Conservation (phyloP, 345 rosid species). For the Lepidium africanum region DNA sequence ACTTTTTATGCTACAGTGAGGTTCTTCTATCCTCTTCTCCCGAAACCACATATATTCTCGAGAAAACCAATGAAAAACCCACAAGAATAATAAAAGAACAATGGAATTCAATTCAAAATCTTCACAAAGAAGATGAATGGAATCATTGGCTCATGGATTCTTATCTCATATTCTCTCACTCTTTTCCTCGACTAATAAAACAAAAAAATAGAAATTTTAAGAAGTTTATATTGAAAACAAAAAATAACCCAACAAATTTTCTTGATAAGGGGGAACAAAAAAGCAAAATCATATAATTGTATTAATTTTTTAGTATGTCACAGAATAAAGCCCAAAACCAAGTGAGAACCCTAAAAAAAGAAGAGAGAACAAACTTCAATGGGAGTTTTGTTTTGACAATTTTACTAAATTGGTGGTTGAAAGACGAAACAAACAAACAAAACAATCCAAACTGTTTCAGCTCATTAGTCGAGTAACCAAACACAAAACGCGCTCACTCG, state of each 20-base stretch:
- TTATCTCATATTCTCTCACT: constrained; percentile 17
- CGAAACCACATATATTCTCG: constrained; percentile 21
- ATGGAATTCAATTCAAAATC: constrained; percentile 32
- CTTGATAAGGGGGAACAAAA: background rate
- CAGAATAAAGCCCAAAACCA: constrained; percentile 10
- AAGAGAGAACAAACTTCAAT: constrained; percentile 2
- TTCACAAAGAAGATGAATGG: constrained; percentile 43
- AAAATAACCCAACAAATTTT: background rate
- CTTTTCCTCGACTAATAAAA: background rate
- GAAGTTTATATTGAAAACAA: background rate
- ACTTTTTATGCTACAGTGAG: constrained; percentile 20
- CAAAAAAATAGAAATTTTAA: background rate
- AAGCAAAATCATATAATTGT: background rate
- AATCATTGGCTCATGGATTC: constrained; percentile 35
- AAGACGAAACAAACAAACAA: constrained; percentile 7
- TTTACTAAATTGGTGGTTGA: constrained; percentile 14
- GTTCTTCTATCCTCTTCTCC: constrained; percentile 12
- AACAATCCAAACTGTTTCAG: constrained; percentile 12
- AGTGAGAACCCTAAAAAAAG: background rate
- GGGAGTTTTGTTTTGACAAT: background rate
- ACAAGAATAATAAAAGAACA: background rate
- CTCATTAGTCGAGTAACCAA: constrained; percentile 11
- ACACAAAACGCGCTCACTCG: constrained; percentile 1
- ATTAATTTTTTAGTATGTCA: background rate
- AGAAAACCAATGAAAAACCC: constrained; percentile 15